Conservation (phyloP, 306 rosid species). For the Lotus japonicus region DNA sequence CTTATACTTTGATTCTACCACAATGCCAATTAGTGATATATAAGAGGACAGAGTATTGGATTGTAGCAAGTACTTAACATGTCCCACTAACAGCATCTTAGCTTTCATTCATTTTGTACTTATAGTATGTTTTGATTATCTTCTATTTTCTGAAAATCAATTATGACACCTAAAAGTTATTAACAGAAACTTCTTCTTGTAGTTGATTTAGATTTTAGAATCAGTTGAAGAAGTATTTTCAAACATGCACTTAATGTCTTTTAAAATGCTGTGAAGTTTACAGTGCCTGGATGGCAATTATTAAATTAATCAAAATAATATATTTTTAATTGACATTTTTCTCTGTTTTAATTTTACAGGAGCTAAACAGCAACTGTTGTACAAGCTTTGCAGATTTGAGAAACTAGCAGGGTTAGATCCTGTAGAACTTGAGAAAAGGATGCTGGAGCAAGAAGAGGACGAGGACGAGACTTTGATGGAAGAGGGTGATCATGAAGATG, state of each 20-base stretch:
- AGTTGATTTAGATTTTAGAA: too few species aligned
- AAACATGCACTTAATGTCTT: not conserved
- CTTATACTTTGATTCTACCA: not conserved
- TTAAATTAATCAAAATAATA: not conserved
- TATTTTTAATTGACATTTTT: not conserved
- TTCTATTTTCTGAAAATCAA: too few species aligned
- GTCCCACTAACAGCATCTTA: not conserved
- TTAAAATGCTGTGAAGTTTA: not conserved
- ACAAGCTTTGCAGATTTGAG: conserved; percentile 85
- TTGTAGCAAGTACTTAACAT: not conserved
- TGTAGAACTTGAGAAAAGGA: conserved; percentile 71
- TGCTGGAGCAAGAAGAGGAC: conserved; percentile 44
- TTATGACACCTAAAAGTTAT: too few species aligned
- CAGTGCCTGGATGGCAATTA: not conserved
- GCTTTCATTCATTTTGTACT: not conserved
- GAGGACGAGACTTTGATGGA: conserved; percentile 24
- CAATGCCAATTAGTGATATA: not conserved
- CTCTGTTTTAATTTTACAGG: conserved; percentile 41
- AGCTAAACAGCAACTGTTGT: conserved; percentile 68
- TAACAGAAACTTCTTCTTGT: too few species aligned
- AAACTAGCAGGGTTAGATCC: conserved; percentile 84
- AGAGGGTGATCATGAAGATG: conserved; percentile 27
- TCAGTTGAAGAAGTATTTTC: too few species aligned
- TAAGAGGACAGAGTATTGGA: not conserved
- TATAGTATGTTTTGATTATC: too few species aligned